A percentile compares a stretch with the other conserved stretches of the same genome.
phyloP scores from a whole-genome alignment of 306 rosid genomes.

The Corylus americana region DNA sequence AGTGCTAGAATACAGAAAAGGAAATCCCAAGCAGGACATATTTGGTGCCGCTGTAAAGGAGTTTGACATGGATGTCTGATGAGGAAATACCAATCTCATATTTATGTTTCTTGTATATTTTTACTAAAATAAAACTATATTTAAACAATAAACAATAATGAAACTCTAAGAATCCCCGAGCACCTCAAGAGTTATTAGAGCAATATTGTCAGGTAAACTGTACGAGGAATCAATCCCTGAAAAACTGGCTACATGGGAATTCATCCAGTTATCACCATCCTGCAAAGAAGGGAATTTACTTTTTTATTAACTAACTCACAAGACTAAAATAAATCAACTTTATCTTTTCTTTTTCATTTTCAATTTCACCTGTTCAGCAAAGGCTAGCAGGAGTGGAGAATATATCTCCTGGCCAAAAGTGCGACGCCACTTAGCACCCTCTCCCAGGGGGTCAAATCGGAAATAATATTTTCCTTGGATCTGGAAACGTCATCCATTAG shows the following conservation, averaged over 20 bases:
- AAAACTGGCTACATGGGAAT: conserved; percentile 58
- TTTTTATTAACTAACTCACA: not conserved
- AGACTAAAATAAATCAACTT: conserved; percentile 4
- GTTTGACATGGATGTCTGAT: not conserved
- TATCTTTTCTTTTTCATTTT: not conserved
- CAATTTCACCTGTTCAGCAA: conserved; percentile 59
- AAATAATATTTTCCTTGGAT: conserved; percentile 75
- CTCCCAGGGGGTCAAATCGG: conserved; percentile 83
- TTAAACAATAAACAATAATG: not conserved
- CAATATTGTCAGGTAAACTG: conserved; percentile 70
- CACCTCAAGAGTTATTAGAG: conserved; percentile 72
- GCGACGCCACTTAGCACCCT: conserved; percentile 96
- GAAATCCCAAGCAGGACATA: not conserved
- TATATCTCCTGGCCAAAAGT: conserved; percentile 88
- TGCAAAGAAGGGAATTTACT: conserved; percentile 30
- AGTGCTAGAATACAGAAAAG: not conserved
- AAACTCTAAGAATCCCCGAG: conserved; percentile 2
- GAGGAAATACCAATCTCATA: too few relatives aligned
- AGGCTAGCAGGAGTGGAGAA: conserved; percentile 86
- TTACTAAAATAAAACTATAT: not conserved
- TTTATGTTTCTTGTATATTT: not conserved
- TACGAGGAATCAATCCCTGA: conserved; percentile 61
- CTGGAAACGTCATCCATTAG: conserved; percentile 40
- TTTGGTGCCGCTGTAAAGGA: not conserved
- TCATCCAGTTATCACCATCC: conserved; percentile 61